Evolutionary conservation across 2,329 filamentous ascomycete species (phyloP).

Genomic region (Magnaporthales sp.): DNA sequence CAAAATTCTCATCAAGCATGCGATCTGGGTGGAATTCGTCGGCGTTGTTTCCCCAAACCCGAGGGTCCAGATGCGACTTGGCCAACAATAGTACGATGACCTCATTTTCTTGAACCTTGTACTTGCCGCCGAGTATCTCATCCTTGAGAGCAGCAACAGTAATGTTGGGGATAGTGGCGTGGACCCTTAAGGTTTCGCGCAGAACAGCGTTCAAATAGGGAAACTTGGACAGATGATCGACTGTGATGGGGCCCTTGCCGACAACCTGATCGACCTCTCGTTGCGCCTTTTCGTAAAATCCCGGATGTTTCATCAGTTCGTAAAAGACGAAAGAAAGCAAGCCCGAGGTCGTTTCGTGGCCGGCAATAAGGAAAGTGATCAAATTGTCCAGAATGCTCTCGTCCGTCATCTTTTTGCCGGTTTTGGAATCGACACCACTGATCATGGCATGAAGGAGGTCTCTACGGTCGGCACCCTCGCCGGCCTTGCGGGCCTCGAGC

Average conservation of each 20-base stretch:
- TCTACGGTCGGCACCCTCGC: constrained; percentile 33
- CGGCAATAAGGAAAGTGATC: constrained; percentile 33
- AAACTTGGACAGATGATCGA: constrained; percentile 39
- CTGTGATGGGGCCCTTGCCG: constrained; percentile 30
- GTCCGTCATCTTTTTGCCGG: constrained; percentile 14
- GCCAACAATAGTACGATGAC: constrained; percentile 38
- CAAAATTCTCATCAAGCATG: constrained; percentile 62
- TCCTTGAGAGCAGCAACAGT: constrained; percentile 33
- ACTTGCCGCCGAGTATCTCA: constrained; percentile 51
- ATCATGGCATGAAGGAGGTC: constrained; percentile 45
- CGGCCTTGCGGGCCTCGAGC: constrained; percentile 9
- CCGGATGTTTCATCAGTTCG: constrained; percentile 39
- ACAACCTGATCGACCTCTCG: constrained; percentile 44
- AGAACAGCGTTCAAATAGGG: constrained; percentile 45
- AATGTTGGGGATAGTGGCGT: constrained; percentile 33
- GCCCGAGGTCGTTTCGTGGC: constrained; percentile 47
- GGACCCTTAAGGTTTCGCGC: constrained; percentile 44
- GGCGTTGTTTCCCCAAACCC: constrained; percentile 57
- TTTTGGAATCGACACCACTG: constrained; percentile 15
- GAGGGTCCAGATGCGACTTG: constrained; percentile 51
- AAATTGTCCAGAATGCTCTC: constrained; percentile 13
- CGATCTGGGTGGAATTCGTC: constrained; percentile 60
- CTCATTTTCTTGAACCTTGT: constrained; percentile 46
- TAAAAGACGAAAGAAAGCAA: constrained; percentile 41
- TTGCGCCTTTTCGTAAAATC: constrained; percentile 35